These are phyloP conservation scores for Takashimella koratensis DNA, from an alignment of 1,284 basidiomycete species.

Conservation along the genomic window DNA sequence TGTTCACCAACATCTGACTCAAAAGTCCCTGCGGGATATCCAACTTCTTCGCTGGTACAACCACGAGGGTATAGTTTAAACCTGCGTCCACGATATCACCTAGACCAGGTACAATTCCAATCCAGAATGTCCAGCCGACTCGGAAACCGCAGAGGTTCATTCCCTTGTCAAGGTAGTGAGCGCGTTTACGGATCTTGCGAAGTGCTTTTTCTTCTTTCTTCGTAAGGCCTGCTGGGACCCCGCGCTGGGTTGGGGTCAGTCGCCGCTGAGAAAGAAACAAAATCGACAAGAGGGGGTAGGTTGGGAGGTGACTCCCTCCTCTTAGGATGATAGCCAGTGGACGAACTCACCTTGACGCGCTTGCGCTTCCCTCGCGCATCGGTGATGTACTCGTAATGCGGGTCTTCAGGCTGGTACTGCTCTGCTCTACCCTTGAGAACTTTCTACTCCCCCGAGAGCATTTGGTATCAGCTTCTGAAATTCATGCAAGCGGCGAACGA, in stretches of 20 bases:
- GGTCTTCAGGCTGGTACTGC: constrained; percentile 68
- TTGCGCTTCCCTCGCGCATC: constrained; percentile 64
- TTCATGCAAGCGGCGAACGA: no score
- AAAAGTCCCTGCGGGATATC: constrained; percentile 66
- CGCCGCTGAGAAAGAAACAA: not conserved
- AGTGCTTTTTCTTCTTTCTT: constrained; percentile 71
- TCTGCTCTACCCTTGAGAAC: constrained; percentile 56
- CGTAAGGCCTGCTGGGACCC: constrained; percentile 72
- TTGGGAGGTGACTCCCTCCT: not conserved
- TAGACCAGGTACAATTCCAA: constrained; percentile 53
- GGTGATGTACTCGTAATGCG: constrained; percentile 71
- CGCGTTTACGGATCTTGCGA: constrained; percentile 67
- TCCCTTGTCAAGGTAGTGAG: constrained; percentile 88
- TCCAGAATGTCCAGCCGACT: constrained; percentile 80
- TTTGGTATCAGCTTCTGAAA: no score
- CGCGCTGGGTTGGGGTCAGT: constrained; percentile 54
- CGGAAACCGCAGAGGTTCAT: constrained; percentile 76
- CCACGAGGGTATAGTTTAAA: constrained; percentile 69
- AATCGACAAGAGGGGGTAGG: not conserved
- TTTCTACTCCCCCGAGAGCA: no score
- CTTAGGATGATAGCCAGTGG: no score
- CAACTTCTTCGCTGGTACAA: constrained; percentile 65
- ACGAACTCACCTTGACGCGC: constrained; percentile 61
- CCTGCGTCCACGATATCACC: constrained; percentile 45
- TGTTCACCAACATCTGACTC: constrained; percentile 73